Evolutionary conservation across 495 filamentous ascomycete genomes (phyloP).

Genomic region (Corynascus novoguineensis): DNA sequence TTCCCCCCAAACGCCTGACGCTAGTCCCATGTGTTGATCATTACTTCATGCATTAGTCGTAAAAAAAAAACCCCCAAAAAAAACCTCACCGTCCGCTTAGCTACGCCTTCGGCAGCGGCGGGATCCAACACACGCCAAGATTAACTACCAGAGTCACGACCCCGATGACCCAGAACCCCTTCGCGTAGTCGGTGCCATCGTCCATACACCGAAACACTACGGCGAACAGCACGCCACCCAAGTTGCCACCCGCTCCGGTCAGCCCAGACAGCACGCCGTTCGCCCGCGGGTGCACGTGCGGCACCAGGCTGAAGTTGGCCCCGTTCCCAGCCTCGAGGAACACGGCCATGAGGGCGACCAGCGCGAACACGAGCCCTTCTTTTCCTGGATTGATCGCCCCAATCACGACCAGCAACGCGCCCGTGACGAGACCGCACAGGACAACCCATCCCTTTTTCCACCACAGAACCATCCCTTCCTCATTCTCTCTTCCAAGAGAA

Average conservation of each 20-base stretch:
- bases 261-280: slow-evolving; percentile 65
- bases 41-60: neutral
- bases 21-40: too few relatives aligned
- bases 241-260: slow-evolving; percentile 73
- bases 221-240: slow-evolving; percentile 83
- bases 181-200: slow-evolving; percentile 57
- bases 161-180: slow-evolving; percentile 73
- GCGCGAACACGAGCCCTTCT: slow-evolving; percentile 65
- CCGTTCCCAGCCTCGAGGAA: slow-evolving; percentile 84
- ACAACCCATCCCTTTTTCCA: slow-evolving; percentile 70
- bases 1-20: too few relatives aligned
- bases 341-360: slow-evolving; percentile 67
- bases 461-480: slow-evolving; percentile 50
- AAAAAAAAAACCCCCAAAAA: neutral
- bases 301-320: slow-evolving; percentile 77
- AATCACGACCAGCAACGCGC: slow-evolving; percentile 64
- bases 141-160: slow-evolving; percentile 61
- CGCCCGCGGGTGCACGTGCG: slow-evolving; percentile 73
- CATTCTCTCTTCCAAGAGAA: slow-evolving; percentile 26
- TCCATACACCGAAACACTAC: slow-evolving; percentile 73
- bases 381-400: slow-evolving; percentile 57
- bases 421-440: slow-evolving; percentile 57
- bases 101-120: slow-evolving; percentile 56
- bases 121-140: slow-evolving; percentile 62
- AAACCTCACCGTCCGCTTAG: slow-evolving; percentile 6